phyloP scores from a whole-genome alignment of 1,139 yeast genomes.

The Yamadazyma epiphylla region DNA sequence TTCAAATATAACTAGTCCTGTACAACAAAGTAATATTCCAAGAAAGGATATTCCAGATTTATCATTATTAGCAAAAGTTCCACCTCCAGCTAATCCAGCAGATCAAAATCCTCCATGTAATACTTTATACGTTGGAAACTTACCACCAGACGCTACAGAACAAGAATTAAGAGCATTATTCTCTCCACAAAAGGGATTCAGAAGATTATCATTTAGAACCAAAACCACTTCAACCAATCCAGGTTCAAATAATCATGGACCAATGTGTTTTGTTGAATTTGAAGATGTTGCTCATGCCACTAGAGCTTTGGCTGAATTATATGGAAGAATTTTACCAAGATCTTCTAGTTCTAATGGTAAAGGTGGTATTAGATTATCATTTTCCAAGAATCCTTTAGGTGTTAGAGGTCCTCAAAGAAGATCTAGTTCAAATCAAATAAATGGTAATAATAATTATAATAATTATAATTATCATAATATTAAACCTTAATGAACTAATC shows the following conservation, averaged over 20 bases:
- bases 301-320: constrained; percentile 85
- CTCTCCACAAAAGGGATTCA: constrained; percentile 87
- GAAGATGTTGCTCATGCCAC: constrained; percentile 95
- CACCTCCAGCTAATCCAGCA: constrained; percentile 98
- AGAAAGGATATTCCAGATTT: constrained; percentile 60
- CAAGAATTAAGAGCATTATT: constrained; percentile 85
- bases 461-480: neutral
- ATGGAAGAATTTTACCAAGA: constrained; percentile 79
- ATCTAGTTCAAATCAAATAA: constrained; percentile 33
- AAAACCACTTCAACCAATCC: constrained; percentile 39
- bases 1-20: constrained; percentile 12
- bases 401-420: constrained; percentile 72
- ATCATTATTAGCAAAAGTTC: constrained; percentile 69
- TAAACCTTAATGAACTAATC: neutral
- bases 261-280: constrained; percentile 98
- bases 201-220: constrained; percentile 84
- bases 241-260: constrained; percentile 69
- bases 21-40: constrained; percentile 12
- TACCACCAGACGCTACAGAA: constrained; percentile 96
- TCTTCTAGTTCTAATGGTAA: constrained; percentile 68
- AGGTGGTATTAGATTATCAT: constrained; percentile 92
- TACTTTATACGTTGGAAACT: constrained; percentile 91
- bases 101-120: constrained; percentile 99
- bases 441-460: constrained; percentile 10
- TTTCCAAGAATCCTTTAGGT: constrained; percentile 94